A percentile compares a stretch with the other conserved stretches of the same genome.
phyloP scores from a whole-genome alignment of 139 green algal genomes.

The Micractinium conductrix region DNA sequence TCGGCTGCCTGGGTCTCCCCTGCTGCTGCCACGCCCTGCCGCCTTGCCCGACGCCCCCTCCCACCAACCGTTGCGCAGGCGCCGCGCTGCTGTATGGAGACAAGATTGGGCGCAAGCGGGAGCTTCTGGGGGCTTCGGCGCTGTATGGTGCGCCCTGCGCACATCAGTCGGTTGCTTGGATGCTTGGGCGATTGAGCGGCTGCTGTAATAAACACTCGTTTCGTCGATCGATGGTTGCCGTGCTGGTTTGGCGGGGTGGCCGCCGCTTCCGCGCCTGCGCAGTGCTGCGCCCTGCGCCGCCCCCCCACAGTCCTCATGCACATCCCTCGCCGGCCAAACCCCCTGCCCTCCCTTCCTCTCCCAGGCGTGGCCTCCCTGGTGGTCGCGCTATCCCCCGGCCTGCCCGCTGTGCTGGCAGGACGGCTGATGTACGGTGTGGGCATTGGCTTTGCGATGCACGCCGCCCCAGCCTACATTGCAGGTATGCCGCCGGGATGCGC shows the following conservation, averaged over 20 bases:
- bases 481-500: neutral
- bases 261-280: no score
- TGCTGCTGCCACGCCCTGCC: no score
- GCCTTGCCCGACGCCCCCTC: no score
- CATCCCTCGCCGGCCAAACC: slow-evolving; percentile 2
- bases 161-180: neutral
- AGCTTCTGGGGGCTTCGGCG: slow-evolving; percentile 78
- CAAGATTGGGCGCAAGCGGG: slow-evolving; percentile 72
- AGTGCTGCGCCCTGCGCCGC: no score
- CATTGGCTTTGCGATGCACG: slow-evolving; percentile 96
- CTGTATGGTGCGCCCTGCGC: slow-evolving; percentile 67
- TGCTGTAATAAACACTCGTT: no score
- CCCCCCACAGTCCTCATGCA: neutral
- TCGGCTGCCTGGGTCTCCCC: neutral
- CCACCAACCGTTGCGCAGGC: neutral
- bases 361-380: slow-evolving; percentile 50
- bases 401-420: slow-evolving; percentile 64
- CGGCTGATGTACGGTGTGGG: slow-evolving; percentile 84
- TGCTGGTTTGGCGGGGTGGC: no score
- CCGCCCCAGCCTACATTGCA: slow-evolving; percentile 92
- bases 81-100: slow-evolving; percentile 77
- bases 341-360: no score
- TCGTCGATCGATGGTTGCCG: no score
- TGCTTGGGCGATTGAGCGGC: no score
- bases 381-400: slow-evolving; percentile 43